These are phyloP conservation scores for Acmispon strigosus DNA, from an alignment of 306 rosid species.

Conservation along the genomic window DNA sequence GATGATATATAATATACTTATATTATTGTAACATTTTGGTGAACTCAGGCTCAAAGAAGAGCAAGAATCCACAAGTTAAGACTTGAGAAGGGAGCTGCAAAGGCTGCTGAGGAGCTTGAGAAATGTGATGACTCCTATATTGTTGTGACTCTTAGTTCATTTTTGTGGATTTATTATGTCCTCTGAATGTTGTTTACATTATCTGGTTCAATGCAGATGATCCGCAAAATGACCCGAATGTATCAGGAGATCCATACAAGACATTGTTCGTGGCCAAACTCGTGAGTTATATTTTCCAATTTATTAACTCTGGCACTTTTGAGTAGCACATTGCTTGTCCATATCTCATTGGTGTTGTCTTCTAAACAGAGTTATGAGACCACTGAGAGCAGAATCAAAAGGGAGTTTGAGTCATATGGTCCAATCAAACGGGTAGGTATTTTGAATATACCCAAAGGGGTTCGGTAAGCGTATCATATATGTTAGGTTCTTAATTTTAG, in stretches of 20 bases:
- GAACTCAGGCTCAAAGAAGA: slow-evolving; percentile 58
- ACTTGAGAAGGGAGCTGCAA: slow-evolving; percentile 83
- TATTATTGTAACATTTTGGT: slow-evolving; percentile 18
- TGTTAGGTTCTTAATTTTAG: slow-evolving; percentile 6
- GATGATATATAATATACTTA: background rate
- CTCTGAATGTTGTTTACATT: slow-evolving; percentile 11
- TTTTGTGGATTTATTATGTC: background rate
- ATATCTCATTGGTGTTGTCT: slow-evolving; percentile 10
- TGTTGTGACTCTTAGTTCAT: background rate
- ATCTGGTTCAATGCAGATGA: slow-evolving; percentile 54
- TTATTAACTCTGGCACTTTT: background rate
- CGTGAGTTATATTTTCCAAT: slow-evolving; percentile 43
- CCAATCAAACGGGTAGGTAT: slow-evolving; percentile 99
- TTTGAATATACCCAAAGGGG: slow-evolving; percentile 56
- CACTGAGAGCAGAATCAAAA: slow-evolving; percentile 93
- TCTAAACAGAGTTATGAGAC: slow-evolving; percentile 86
- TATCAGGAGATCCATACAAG: slow-evolving; percentile 97
- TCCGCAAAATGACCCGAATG: slow-evolving; percentile 62
- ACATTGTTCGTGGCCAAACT: slow-evolving; percentile 90
- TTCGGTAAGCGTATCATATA: slow-evolving; percentile 81
- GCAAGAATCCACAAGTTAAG: slow-evolving; percentile 80
- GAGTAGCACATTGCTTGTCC: background rate
- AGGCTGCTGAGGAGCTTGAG: slow-evolving; percentile 89
- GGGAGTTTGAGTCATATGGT: slow-evolving; percentile 99
- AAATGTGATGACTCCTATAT: slow-evolving; percentile 52